Base-by-base conservation (phyloP, 306 rosid species). In the Sesbania bispinosa region DNA sequence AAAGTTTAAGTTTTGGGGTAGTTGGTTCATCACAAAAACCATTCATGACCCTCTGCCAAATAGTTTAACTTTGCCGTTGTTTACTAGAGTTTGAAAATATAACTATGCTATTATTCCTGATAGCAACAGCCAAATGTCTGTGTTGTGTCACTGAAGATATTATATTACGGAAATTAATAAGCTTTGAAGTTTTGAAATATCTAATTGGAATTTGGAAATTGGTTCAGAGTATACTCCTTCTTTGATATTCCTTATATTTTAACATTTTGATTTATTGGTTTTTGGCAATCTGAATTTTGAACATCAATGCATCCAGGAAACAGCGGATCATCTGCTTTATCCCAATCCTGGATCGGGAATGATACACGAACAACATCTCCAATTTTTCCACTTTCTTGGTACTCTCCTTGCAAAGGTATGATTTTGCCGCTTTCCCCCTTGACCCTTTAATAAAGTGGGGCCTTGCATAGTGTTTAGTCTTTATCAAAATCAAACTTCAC, bases 301-400 rank as follows among this genome's bases (percentile, higher is more conserved):
- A 59, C 69, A 24, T 75, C 62, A 59, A 59, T 61, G 55, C 42
- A 62, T 74, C 58, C 89, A 94, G 99, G 99, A 91, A 82, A 91
- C 99, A 26, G 77, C 88, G 4, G 95, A 94, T 88, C 97, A 87
- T 87, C 80, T 94, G 81, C 97, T 91, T 46, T 94, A 89, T 77
- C 99, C 99, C 60, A 94, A 91, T 79, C 99, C 99, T 79, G 99
- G 99, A 62, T 94, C 99, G 11, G 99, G 99, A 77, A 87, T 94
- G 97, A 91, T 85, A 73, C 99, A 94, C 61, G 99, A 94, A 67
- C 99, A 94, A 29, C 99, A 94, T 86, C 97, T 91, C 73, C 99
- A 91, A 63, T 94, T 91, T 86, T 94, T 91, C 75, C 96, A 89
- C 75, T 94, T 94, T 80, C 97, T 94, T 58, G 99, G 99, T 64